Percentiles rank a stretch among this genome's conserved stretches.
phyloP scores from a whole-genome alignment of 306 rosid species.

The Abrus pulchellus region DNA sequence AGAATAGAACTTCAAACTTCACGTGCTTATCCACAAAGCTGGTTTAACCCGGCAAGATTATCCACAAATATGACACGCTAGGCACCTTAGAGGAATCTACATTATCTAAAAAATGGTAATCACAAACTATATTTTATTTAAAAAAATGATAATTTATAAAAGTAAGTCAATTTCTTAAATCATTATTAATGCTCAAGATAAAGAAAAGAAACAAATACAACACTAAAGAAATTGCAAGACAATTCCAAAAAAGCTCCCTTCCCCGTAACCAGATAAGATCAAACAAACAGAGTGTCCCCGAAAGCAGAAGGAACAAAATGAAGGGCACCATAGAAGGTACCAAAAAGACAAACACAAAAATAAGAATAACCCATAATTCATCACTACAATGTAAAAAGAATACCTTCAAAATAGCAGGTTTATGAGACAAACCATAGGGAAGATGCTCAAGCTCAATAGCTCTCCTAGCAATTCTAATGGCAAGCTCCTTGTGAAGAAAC shows the following conservation, averaged over 20 bases:
- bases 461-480: conserved; percentile 86
- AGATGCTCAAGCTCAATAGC: conserved; percentile 78
- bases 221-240: neutral
- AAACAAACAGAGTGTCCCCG: conserved; percentile 17
- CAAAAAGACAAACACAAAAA: neutral
- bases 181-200: neutral
- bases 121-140: neutral
- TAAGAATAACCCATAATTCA: neutral
- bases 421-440: conserved; percentile 80
- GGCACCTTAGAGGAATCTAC: conserved; percentile 27
- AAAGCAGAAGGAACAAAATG: neutral
- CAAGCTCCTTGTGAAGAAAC: conserved; percentile 88
- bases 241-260: neutral
- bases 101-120: conserved; percentile 1
- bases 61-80: conserved; percentile 28
- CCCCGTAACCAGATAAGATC: conserved; percentile 32
- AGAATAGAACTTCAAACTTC: conserved; percentile 42
- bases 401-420: conserved; percentile 85
- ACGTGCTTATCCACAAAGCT: conserved; percentile 23
- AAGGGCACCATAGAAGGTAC: neutral
- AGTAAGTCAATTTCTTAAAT: conserved; percentile 28
- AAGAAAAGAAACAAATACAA: conserved; percentile 24
- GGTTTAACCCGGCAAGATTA: conserved; percentile 35
- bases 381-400: neutral
- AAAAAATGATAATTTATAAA: neutral